Evolutionary conservation across 148 eudicot species (phyloP), one percentile per base, ranked within the genome.

Genomic region (Vaccinium vitisidaea): DNA sequence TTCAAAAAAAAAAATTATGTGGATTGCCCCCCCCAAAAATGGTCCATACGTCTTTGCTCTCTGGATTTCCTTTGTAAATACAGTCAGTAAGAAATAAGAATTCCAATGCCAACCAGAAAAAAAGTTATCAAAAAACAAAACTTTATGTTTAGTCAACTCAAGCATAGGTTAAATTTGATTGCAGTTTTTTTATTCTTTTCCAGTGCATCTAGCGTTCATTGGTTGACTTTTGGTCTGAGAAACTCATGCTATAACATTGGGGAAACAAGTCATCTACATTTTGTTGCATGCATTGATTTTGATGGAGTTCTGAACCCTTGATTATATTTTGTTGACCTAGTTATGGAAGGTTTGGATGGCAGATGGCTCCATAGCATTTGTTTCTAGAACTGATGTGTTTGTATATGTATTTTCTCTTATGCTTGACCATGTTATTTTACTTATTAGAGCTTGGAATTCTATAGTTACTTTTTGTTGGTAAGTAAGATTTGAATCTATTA

Each of bases 211-310:
- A 8, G 71, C 11, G 69, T 59, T 58, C 39, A n/a, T 61, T 80
- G 25, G 73, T 59, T 79, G 19, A 79, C 36, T 61, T 46, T 12
- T 81, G 36, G 43, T 63, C 25, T 61, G 83, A 80, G 73, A 25
- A 80, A 59, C 15, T 43, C 30, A 63, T 48, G 13, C 55, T 65
- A 46, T 9, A 13, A 61, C 52, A 39, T 59, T 39, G 9, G 46
- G 63, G 10, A 27, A 39, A 32, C 4, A 19, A 52, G 18, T 7
- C 13, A 11, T 13, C 6, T 80, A 21, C 14, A 19, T 59, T n/a
- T 58, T 43, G 48, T 80, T 39, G 71, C 46, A 43, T 61, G 32
- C 16, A 3, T 27, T 59, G 27, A 0, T 59, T 12, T 56, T 5
- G 12, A 5, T n/a, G 59, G 50, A 80, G 69, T 55, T 80, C n/a